phyloP scores from a whole-genome alignment of 2,329 filamentous ascomycete genomes.

The Fusarium marasasianum region DNA sequence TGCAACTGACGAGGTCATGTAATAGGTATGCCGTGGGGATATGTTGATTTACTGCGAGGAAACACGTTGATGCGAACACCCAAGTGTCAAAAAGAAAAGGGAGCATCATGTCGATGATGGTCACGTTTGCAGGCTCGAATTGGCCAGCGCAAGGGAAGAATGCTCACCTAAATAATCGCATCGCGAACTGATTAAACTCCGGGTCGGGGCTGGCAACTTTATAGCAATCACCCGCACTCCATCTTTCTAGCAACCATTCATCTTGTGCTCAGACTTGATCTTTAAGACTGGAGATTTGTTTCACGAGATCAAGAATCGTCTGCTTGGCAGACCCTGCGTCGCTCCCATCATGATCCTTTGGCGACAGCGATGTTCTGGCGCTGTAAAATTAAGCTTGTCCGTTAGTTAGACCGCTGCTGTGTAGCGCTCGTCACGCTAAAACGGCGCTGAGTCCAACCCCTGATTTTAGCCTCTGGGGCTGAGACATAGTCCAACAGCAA shows the following conservation, averaged over 20 bases:
- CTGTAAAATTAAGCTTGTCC: neutral
- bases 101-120: neutral
- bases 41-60: too few relatives aligned
- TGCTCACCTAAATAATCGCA: neutral
- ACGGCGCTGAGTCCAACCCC: neutral
- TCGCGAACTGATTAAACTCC: neutral
- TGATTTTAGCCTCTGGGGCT: neutral
- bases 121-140: neutral
- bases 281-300: neutral
- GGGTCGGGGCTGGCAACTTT: neutral
- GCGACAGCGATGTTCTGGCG: neutral
- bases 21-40: too few relatives aligned
- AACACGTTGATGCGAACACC: accelerated
- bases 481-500: neutral
- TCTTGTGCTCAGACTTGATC: neutral
- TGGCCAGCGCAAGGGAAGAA: neutral
- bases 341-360: neutral
- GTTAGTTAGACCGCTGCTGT: too few relatives aligned
- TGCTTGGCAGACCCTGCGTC: neutral
- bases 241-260: neutral
- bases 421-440: neutral
- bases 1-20: neutral
- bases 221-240: neutral
- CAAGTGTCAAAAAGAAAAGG: neutral
- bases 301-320: neutral